Base-by-base conservation (phyloP, 495 filamentous ascomycete species). In the Usnea hakonensis region DNA sequence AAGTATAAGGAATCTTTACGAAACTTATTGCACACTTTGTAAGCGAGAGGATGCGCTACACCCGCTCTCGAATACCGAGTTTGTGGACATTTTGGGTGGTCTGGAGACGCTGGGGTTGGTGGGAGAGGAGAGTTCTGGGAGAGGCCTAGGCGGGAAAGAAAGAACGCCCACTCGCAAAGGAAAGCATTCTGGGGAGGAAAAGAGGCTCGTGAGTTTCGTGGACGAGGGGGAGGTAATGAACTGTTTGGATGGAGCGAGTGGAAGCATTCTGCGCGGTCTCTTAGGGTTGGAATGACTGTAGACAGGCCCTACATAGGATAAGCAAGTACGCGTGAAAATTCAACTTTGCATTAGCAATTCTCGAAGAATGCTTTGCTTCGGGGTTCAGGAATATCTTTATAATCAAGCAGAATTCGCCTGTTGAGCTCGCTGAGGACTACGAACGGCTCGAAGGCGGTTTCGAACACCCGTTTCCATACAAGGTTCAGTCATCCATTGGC, bases 31-130 rank as follows among this genome's bases (percentile, higher is more conserved):
- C 52, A 75, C 77, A 30, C 76, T 95, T 11, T 99, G 95, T 72
- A 92, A 82, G 58, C 83, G 83, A 37, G 91, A 97, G 62, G 85
- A 89, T 36, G 77, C 94, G 2, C 79, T 99, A 1, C 90, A 96
- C 66, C 88, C 94, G 9, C 78, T 99, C 4, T 91, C 89, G 5
- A 83, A 79, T 33, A 92, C 88, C 3, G 94, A 99, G 72, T 97
- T 99, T 71, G 82, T 91, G 53, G 95, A 97, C 72, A 91, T 99
- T 5, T 76, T 98, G n/a, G 84, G 86, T 13, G 91, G 87, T 54
- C 75, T 98, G 35, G 94, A 97, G 74, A 90, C 90, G 0, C 73
- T 95, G 65, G 89, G 88, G 1, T 73, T 97, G 17, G 80, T 95
- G 17, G 83, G 85, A n/a, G 85, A 86, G 37, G 90, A 91, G 37